phyloP scores from a whole-genome alignment of 2,329 filamentous ascomycete genomes.

The Aspergillus alliaceus region DNA sequence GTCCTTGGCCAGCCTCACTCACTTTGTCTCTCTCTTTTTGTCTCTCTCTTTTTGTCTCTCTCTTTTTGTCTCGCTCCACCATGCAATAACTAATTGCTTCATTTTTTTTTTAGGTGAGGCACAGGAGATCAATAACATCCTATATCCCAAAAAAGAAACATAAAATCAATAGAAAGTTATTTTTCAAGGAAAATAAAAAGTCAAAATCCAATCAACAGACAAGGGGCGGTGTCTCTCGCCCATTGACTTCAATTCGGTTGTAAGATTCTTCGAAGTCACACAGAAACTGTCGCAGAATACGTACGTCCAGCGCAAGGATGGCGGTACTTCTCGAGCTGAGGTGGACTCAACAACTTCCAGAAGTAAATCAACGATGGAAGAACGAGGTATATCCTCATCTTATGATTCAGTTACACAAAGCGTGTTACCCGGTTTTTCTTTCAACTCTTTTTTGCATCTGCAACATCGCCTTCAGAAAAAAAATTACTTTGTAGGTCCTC shows the following conservation, averaged over 20 bases:
- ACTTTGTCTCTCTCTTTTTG: neutral
- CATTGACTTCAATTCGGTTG: neutral
- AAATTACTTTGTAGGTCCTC: neutral
- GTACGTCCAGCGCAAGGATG: neutral
- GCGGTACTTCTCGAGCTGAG: neutral
- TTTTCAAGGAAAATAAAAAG: neutral
- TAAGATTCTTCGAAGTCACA: neutral
- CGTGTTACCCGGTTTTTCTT: neutral
- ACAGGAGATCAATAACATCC: neutral
- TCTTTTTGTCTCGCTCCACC: neutral
- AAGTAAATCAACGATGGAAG: neutral
- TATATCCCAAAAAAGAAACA: neutral
- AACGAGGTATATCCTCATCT: neutral
- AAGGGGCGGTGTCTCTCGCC: neutral
- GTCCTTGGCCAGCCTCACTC: neutral
- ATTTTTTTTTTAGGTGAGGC: neutral
- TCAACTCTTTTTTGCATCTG: neutral
- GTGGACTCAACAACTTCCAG: neutral
- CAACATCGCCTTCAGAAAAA: neutral
- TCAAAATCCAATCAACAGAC: neutral
- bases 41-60: neutral
- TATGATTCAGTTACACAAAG: neutral
- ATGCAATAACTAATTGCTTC: neutral
- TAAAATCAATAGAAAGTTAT: neutral
- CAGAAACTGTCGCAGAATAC: neutral